Evolutionary conservation across 768 basidiomycete species (phyloP).

Genomic region (Boletellus ananas): DNA sequence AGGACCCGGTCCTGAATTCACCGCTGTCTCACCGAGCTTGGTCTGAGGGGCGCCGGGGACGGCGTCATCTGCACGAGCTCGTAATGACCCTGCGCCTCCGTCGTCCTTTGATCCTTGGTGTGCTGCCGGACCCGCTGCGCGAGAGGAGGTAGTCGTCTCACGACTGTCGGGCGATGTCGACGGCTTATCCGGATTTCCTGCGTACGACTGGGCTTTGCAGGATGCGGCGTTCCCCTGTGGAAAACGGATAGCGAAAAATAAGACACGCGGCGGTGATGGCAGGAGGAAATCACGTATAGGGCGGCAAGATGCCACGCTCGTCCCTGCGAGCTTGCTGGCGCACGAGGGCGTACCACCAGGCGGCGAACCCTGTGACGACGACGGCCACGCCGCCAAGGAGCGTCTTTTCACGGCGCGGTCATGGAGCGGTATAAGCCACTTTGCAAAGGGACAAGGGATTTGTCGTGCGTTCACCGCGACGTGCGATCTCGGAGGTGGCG

Average conservation of each 20-base stretch:
- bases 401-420: constrained; percentile 8
- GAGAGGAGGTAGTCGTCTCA: neutral
- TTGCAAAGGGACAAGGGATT: too few species aligned
- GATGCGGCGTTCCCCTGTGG: constrained; percentile 28
- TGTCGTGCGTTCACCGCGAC: constrained; percentile 2
- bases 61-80: neutral
- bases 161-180: neutral
- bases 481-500: constrained; percentile 8
- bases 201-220: constrained; percentile 17
- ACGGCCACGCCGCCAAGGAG: constrained; percentile 24
- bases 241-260: neutral
- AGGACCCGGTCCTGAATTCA: too few species aligned
- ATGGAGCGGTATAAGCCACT: too few species aligned
- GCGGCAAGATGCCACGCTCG: constrained; percentile 8
- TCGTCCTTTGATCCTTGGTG: neutral
- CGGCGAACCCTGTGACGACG: constrained; percentile 17
- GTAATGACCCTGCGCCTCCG: neutral
- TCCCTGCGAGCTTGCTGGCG: constrained; percentile 20
- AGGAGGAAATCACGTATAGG: constrained; percentile 13
- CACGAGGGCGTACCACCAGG: constrained; percentile 21
- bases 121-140: neutral
- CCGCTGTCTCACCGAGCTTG: neutral
- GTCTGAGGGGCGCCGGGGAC: neutral
- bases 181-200: constrained; percentile 17
- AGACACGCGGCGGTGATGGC: too few species aligned